Evolutionary conservation across 192 early-diverging fungal species (phyloP).

Genomic region (Allomyces arbusculus): DNA sequence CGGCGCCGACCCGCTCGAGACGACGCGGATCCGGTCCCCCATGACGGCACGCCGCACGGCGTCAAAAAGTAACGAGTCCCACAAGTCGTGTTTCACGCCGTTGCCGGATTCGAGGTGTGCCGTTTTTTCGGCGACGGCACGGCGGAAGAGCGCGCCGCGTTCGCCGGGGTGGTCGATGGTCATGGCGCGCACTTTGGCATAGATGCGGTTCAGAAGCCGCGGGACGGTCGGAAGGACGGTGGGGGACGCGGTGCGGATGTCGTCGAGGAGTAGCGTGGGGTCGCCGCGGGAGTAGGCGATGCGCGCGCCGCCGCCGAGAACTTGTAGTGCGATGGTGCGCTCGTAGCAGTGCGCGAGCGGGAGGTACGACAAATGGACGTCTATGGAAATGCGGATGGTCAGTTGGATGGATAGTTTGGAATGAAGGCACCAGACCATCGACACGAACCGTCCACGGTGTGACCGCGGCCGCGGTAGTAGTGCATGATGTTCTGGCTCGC

Average conservation of each 20-base stretch:
- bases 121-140: constrained; percentile 18
- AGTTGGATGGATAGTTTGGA: no score
- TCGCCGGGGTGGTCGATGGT: constrained; percentile 45
- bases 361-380: constrained; percentile 65
- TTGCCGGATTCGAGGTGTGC: constrained; percentile 22
- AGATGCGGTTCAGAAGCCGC: constrained; percentile 76
- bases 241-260: constrained; percentile 60
- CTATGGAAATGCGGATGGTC: background rate
- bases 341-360: constrained; percentile 86
- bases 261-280: constrained; percentile 54
- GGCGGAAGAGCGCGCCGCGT: constrained; percentile 21
- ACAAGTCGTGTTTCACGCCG: constrained; percentile 31
- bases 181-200: constrained; percentile 54
- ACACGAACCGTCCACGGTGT: background rate
- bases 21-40: constrained; percentile 34
- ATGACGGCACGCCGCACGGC: constrained; percentile 29
- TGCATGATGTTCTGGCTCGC: background rate
- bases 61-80: constrained; percentile 25
- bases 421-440: background rate
- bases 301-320: constrained; percentile 33
- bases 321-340: constrained; percentile 28
- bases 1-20: constrained; percentile 73
- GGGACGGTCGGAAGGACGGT: constrained; percentile 79
- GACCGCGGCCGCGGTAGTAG: constrained; percentile 4
- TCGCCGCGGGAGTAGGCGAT: constrained; percentile 57